Evolutionary conservation across 129 eudicot species (phyloP), one percentile per base, ranked within the genome.

Genomic region (Smallanthus sonchifolius): DNA sequence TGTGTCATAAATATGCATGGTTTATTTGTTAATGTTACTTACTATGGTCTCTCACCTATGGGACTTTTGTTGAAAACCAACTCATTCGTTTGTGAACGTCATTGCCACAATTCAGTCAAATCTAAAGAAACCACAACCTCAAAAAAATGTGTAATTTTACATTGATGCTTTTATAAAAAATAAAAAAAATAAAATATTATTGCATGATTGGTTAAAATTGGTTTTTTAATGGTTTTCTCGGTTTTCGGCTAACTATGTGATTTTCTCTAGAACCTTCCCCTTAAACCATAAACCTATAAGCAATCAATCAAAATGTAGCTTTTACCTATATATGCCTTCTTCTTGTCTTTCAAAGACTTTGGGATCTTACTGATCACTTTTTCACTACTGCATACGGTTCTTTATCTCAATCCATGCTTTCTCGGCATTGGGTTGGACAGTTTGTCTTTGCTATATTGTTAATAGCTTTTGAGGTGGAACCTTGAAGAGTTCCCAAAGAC

Each of bases 341-440:
- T 52, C 30, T 52, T 19, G 32, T 52, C 60, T 52, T 59, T 59
- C 39, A 11, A 63, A 48, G 87, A 87, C 72, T 84, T 81, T 2
- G 96, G 92, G 67, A 92, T 83, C 82, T 87, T 92, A 48, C 89
- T 86, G 40, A 92, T 70, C 35, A 88, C 92, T 76, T 88, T 24
- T 74, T 90, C 75, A 86, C 80, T 20, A 86, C 92, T 7, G 84
- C 84, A 77, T 88, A 91, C 36, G 83, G 92, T 81, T 52, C 32
- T 17, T 52, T 19, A 52, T 56, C 63, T 56, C 62, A 20, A 56
- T 10, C 63, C 10, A 52, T 52, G 30, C 9, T 51, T 9, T 51
- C 59, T 51, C 59, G 16, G 14, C 84, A 81, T 0, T 30, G 42
- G 49, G 60, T 47, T 64, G 49, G 63, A 55, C 84, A 75, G 7